Evolutionary conservation across 495 filamentous ascomycete species (phyloP), one percentile per base, ranked within the genome.

Genomic region (Tuber umbilicatum): DNA sequence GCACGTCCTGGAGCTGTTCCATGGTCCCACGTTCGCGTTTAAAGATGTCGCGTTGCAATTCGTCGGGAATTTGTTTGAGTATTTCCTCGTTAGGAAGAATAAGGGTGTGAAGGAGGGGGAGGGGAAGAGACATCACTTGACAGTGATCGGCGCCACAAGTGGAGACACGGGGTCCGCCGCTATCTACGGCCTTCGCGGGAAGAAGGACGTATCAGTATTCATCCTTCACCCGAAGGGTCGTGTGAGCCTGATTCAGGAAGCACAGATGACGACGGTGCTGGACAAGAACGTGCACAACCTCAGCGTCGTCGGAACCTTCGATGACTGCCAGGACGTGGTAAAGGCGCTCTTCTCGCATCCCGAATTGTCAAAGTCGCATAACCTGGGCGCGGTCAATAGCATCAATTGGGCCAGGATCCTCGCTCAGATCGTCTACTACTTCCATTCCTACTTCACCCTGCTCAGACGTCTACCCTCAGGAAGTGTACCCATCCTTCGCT

Each of bases 111-210:
- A 12, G 68, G 60, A 39, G 31, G 23, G 42, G 70, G 69, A 19
- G 74, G 71, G 27, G 37, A 77, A 94, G 74, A 86, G 93, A 79
- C 89, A 97, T 78, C 94, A 97, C 81, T 85, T 97, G 72, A 95
- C 93, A 0, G 93, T 97, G 27, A 88, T 97, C 74, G 93, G 95
- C 31, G 94, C 95, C 7, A 98, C 95, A 5, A 93, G 90, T 82
- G 95, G 95, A 70, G 95, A 99, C 81, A 97, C 95, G 70, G 95
- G 95, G 0, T 94, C 92, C 5, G 95, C 95, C 2, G 95, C 95
- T 27, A 97, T 99, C 76, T 97, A 97, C 82, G 95, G 95, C n/a
- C 87, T 99, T 10, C 86, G 94, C n/a, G 93, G 93, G 39, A 98
- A 98, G 88, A 94, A 94, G 84, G 95, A 99, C 86, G 90, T 97